phyloP scores from a whole-genome alignment of 805 yeast species.

The Teunomyces stri region DNA sequence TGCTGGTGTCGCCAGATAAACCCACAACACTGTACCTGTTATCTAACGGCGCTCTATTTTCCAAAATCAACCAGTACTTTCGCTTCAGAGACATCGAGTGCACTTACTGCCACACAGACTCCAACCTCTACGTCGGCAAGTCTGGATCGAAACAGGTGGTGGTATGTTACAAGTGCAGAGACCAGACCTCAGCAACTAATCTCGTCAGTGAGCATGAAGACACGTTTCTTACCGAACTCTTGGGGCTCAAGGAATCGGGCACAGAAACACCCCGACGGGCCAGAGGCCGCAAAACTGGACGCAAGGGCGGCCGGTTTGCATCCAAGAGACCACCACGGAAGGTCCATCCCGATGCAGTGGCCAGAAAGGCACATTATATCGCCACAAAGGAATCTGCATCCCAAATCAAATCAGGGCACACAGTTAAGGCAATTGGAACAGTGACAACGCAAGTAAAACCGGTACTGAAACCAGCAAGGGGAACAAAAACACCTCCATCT shows the following conservation, averaged over 20 bases:
- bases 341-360: conserved; percentile 30
- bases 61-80: conserved; percentile 45
- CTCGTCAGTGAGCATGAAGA: conserved; percentile 48
- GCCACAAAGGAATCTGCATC: conserved; percentile 28
- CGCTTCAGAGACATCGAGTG: conserved; percentile 53
- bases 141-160: conserved; percentile 20
- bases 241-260: conserved; percentile 47
- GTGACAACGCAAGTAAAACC: conserved; percentile 10
- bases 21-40: conserved; percentile 51
- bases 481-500: conserved; percentile 1
- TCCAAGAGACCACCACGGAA: conserved; percentile 16
- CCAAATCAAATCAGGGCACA: conserved; percentile 36
- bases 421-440: conserved; percentile 40
- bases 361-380: conserved; percentile 37
- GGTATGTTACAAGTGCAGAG: conserved; percentile 45
- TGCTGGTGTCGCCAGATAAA: conserved; percentile 26
- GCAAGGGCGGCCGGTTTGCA: conserved; percentile 33
- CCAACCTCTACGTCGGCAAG: conserved; percentile 36
- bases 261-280: conserved; percentile 15
- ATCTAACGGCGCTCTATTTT: conserved; percentile 55
- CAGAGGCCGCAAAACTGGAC: conserved; percentile 14
- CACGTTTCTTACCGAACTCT: conserved; percentile 42
- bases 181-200: conserved; percentile 9
- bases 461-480: neutral
- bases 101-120: conserved; percentile 41